Evolutionary conservation across 2,329 filamentous ascomycete species (phyloP), one percentile per base, ranked within the genome.

Genomic region (Xylaria digitata): DNA sequence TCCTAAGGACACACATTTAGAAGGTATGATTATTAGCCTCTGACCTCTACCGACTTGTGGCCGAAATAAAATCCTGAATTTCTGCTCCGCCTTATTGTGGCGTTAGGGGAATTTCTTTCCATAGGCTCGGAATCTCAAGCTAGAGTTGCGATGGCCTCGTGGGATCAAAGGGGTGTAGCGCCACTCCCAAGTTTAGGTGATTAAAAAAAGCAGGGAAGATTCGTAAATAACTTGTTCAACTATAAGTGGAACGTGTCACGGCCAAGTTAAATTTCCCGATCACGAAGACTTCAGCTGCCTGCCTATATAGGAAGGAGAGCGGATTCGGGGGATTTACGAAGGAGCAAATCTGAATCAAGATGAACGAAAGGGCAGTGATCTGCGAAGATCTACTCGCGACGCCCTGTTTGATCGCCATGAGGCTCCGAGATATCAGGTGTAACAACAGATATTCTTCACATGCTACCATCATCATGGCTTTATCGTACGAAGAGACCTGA

Each of bases 221-320:
- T 40, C 26, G n/a, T 40, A 32, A 19, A 34, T 43, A 54, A 9
- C 26, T 40, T 26, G n/a, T 8, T 7, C 48, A 9, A 23, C 15
- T 6, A 21, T 15, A 26, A 37, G 34, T 37, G 34, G 34, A 37
- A 37, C 34, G 53, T 53, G 34, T 50, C 17, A n/a, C 50, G 30
- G 52, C 46, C 40, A 53, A 58, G 53, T 19, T 23, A 3, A 50
- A 32, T 7, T 40, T 49, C 50, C 23, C 42, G 34, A 52, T 61
- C 34, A 52, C 7, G 17, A 19, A 23, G 32, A 58, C 43, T 42
- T 46, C 30, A 45, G 26, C 53, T 56, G 52, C 57, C 52, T 30
- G 1, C 34, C 34, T 37, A 37, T 58, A 66, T 57, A 52, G 52
- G 63, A 58, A 58, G 64, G 59, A 59, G 54, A 11, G 17, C 58